phyloP scores from a whole-genome alignment of 2,329 filamentous ascomycete genomes.

The Fusarium sambucinum region DNA sequence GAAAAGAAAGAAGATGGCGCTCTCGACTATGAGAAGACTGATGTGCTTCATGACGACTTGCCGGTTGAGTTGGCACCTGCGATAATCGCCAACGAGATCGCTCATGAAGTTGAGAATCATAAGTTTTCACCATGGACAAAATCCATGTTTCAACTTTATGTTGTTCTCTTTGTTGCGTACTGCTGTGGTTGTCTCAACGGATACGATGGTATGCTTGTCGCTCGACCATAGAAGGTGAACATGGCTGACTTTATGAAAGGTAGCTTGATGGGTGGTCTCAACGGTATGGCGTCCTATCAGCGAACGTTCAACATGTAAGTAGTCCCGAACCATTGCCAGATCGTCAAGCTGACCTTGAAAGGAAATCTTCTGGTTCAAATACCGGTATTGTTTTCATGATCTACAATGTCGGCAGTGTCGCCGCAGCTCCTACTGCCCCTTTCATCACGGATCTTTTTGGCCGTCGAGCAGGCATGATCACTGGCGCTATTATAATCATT shows the following conservation, averaged over 20 bases:
- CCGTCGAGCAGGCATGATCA: constrained; percentile 57
- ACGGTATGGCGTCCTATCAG: constrained; percentile 47
- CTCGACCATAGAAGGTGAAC: rapidly evolving
- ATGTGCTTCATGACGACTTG: constrained; percentile 15
- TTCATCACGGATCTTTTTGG: constrained; percentile 58
- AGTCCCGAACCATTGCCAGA: rapidly evolving
- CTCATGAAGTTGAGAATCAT: constrained; percentile 54
- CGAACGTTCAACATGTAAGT: constrained; percentile 34
- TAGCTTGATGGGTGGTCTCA: constrained; percentile 45
- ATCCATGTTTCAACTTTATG: constrained; percentile 64
- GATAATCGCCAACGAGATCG: constrained; percentile 54
- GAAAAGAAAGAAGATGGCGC: constrained; percentile 6
- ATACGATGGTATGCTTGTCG: constrained; percentile 23
- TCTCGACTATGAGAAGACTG: constrained; percentile 11
- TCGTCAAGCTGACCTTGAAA: background rate
- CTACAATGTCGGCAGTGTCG: constrained; percentile 59
- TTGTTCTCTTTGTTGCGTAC: constrained; percentile 61
- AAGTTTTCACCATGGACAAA: constrained; percentile 62
- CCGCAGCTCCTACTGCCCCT: constrained; percentile 56
- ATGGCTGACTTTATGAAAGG: background rate
- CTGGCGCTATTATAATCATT: constrained; percentile 56
- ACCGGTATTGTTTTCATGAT: constrained; percentile 57
- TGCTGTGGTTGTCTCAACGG: constrained; percentile 63
- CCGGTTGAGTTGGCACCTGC: constrained; percentile 15
- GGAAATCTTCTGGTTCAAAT: constrained; percentile 34